Conservation (phyloP, 805 yeast species). For the Saturnispora mendoncae region DNA sequence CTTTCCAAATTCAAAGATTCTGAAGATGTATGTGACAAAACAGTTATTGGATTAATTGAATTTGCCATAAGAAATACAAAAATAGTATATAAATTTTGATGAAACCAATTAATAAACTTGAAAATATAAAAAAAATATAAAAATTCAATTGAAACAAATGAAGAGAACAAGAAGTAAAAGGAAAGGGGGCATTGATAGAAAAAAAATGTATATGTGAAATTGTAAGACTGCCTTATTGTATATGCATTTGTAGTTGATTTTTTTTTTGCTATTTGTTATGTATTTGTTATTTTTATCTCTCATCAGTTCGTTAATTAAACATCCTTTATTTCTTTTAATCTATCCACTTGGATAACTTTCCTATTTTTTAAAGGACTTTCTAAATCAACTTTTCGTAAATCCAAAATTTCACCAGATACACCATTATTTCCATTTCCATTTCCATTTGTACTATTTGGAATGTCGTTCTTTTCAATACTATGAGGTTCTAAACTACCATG, state of each 20-base stretch:
- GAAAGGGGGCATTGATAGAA: no score
- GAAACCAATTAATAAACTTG: no score
- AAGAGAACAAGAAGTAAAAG: not conserved
- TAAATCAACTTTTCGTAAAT: constrained; percentile 18
- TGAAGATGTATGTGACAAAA: not conserved
- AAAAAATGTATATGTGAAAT: no score
- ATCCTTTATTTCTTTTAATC: constrained; percentile 36
- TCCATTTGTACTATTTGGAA: constrained; percentile 1
- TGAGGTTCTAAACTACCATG: not conserved
- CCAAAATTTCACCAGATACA: not conserved
- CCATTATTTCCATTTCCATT: not conserved
- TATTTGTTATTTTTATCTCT: no score
- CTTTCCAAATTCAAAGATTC: not conserved
- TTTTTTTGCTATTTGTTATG: no score
- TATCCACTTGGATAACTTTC: constrained; percentile 14
- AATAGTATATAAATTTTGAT: constrained; percentile 10
- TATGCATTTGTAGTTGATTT: no score
- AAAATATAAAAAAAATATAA: not conserved
- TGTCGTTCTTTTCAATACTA: not conserved
- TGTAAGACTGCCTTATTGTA: no score
- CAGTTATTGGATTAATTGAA: constrained; percentile 14
- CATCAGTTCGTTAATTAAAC: constrained; percentile 41
- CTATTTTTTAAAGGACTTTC: constrained; percentile 26
- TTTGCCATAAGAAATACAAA: constrained; percentile 19
- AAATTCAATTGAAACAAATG: not conserved